Conservation (phyloP, 2,329 filamentous ascomycete genomes). For the Leptographium lundbergii region DNA sequence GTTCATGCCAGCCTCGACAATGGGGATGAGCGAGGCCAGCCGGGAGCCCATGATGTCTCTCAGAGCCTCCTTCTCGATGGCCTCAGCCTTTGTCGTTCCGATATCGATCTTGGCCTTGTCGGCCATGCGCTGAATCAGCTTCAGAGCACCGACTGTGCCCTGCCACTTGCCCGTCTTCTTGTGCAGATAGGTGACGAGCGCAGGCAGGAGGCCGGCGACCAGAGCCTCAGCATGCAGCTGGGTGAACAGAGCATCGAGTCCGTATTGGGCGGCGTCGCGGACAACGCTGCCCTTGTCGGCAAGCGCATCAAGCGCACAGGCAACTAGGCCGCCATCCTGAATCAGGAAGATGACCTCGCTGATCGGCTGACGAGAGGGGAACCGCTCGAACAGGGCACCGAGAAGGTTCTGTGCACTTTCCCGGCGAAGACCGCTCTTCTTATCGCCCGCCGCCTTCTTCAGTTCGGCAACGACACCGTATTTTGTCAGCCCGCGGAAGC, state of each 20-base stretch:
- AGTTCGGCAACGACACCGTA: constrained; percentile 44
- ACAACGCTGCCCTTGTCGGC: constrained; percentile 85
- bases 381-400: constrained; percentile 83
- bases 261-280: constrained; percentile 85
- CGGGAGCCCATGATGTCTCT: constrained; percentile 83
- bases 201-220: constrained; percentile 69
- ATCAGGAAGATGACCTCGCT: constrained; percentile 72
- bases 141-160: constrained; percentile 76
- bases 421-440: constrained; percentile 76
- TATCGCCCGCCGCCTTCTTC: constrained; percentile 71
- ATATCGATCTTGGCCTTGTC: constrained; percentile 83
- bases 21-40: constrained; percentile 75
- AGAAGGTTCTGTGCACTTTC: constrained; percentile 93
- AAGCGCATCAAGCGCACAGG: constrained; percentile 67
- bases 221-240: constrained; percentile 71
- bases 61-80: constrained; percentile 76
- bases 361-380: constrained; percentile 63
- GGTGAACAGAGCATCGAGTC: constrained; percentile 75
- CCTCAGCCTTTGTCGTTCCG: constrained; percentile 67
- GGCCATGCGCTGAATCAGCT: constrained; percentile 82
- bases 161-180: constrained; percentile 95
- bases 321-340: constrained; percentile 64
- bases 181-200: constrained; percentile 60
- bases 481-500: constrained; percentile 36
- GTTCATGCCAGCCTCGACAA: constrained; percentile 90